Percentiles rank a stretch among this genome's conserved stretches.
These are phyloP conservation scores for Nannizziopsis barbatae DNA, from an alignment of 2,329 filamentous ascomycete genomes.

Conservation along the genomic window DNA sequence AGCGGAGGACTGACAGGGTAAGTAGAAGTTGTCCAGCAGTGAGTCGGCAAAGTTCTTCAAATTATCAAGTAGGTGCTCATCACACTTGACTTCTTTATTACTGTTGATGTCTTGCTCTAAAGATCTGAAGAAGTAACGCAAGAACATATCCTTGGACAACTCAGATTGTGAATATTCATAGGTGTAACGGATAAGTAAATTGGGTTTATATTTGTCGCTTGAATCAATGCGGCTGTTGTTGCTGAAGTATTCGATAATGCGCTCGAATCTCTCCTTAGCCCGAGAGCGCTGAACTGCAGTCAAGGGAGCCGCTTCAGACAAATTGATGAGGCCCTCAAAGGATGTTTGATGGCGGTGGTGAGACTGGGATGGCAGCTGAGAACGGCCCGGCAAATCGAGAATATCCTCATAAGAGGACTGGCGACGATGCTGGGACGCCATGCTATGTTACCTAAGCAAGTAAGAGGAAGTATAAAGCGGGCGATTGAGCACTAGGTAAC, in stretches of 20 bases:
- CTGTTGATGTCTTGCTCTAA: constrained; percentile 3
- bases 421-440: too few species aligned
- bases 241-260: constrained; percentile 7
- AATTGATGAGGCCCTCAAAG: constrained; percentile 4
- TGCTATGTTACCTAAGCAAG: too few species aligned
- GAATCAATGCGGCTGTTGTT: neutral
- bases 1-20: constrained; percentile 12
- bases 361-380: too few species aligned
- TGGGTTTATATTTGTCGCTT: constrained; percentile 1
- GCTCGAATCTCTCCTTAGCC: constrained; percentile 2
- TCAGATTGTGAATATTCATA: constrained; percentile 16
- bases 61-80: constrained; percentile 1
- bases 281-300: constrained; percentile 1
- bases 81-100: constrained; percentile 4
- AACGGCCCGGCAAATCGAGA: too few species aligned
- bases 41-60: constrained; percentile 14
- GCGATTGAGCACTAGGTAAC: too few species aligned
- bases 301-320: neutral
- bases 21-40: constrained; percentile 16
- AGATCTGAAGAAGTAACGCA: constrained; percentile 7
- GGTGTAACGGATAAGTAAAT: constrained; percentile 16
- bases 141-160: constrained; percentile 8
- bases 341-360: neutral
- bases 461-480: too few species aligned
- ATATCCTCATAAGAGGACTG: too few species aligned